These are phyloP conservation scores for Mortierella hygrophila DNA, from an alignment of 192 early-diverging fungal genomes.

Conservation along the genomic window DNA sequence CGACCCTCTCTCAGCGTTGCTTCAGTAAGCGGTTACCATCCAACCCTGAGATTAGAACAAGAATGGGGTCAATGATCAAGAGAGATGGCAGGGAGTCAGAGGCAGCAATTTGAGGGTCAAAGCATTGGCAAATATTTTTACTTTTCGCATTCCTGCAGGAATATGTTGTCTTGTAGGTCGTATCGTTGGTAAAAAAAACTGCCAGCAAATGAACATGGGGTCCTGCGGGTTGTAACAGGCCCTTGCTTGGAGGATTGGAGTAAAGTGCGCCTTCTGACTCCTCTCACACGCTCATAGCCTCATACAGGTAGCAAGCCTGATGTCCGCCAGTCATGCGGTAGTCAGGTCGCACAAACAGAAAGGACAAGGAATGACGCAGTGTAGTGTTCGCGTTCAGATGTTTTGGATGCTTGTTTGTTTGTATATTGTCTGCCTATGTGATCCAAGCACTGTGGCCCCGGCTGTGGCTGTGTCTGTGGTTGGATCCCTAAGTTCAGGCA, in stretches of 20 bases:
- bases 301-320: neutral
- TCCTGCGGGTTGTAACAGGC: neutral
- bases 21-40: constrained; percentile 3
- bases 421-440: too few relatives aligned
- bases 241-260: too few relatives aligned
- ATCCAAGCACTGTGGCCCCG: too few relatives aligned
- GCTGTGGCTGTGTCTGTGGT: too few relatives aligned
- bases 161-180: neutral
- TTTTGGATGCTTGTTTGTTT: too few relatives aligned
- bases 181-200: neutral
- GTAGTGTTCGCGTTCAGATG: neutral
- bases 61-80: neutral
- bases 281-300: neutral
- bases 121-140: neutral
- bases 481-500: neutral
- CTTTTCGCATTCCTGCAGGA: too few relatives aligned
- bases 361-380: neutral
- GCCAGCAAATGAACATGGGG: neutral
- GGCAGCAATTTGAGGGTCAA: neutral
- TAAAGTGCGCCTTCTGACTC: neutral
- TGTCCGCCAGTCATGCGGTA: neutral
- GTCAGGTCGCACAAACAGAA: constrained; percentile 5
- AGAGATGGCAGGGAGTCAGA: neutral
- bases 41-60: neutral
- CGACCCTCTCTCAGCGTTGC: neutral